Base-by-base conservation (phyloP, 352 stramenopile species). In the Phytophthora ramorum region DNA sequence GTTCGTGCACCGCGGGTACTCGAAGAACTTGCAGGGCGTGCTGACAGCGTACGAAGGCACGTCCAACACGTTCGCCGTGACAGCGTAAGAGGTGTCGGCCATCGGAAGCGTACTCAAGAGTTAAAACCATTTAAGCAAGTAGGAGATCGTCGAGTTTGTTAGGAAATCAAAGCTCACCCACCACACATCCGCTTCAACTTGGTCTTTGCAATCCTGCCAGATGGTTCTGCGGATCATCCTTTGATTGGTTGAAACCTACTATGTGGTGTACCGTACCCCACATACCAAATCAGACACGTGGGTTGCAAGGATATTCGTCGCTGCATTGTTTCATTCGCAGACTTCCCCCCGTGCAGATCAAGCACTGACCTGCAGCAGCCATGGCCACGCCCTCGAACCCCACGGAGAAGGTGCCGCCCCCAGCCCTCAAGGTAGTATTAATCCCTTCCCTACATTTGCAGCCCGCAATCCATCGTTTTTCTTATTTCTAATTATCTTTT, bases 311-410 rank as follows among this genome's bases (percentile, higher is more conserved):
- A 35, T 35, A n/a, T 41, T 26, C 17, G 30, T 52, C 55, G 49
- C 26, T 24, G 24, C 37, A 58, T 52, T 52, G 44, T 56, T 24
- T 60, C 63, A 71, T 22, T 71, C 45, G 38, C 45, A 62, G 57
- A 71, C n/a, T 66, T 47, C 26, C 22, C 55, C 48, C 54, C 28
- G 24, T 37, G 8, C 37, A 41, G 46, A 16, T 17, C 24, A 50
- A 28, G 46, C 35, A 48, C 13, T 37, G 16, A 7, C 16, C 10
- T 40, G 16, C 26, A 20, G 19, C 47, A 54, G 37, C 50, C 13
- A 91, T 91, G 83, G 68, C 68, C 58, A 76, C 68, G 34, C 56
- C 76, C 4, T 75, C 80, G 19, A 91, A 91, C 78, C 83, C 80
- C 12, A 89, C 78, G 12, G 83, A 91, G 67, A 85, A 85, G 52